A percentile compares a stretch with the other conserved stretches of the same genome.
Conservation (phyloP, 768 basidiomycete genomes). For the Kwoniella dejecticola region DNA sequence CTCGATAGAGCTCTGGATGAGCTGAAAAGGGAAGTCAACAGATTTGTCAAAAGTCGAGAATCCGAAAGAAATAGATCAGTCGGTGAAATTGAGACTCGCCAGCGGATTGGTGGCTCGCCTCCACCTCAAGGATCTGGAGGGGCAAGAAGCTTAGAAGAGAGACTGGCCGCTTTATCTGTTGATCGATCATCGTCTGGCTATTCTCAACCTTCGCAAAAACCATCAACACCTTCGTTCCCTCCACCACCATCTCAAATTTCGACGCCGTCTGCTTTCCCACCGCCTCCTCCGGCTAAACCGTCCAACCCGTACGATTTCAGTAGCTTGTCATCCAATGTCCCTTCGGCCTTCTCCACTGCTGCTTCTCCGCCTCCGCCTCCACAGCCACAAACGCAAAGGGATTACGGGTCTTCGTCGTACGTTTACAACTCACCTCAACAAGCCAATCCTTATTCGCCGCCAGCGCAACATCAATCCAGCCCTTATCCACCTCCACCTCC, state of each 20-base stretch:
- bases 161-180: conserved; percentile 34
- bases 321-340: conserved; percentile 33
- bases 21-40: conserved; percentile 64
- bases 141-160: conserved; percentile 39
- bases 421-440: neutral
- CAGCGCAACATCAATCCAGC: neutral
- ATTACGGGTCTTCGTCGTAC: conserved; percentile 17
- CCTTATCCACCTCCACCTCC: conserved; percentile 48
- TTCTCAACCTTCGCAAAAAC: conserved; percentile 24
- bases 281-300: conserved; percentile 57
- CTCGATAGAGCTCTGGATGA: conserved; percentile 66
- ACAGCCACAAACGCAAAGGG: neutral
- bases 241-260: conserved; percentile 24
- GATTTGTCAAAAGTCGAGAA: conserved; percentile 67
- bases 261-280: conserved; percentile 22
- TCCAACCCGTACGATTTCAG: conserved; percentile 52
- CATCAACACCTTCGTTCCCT: conserved; percentile 14
- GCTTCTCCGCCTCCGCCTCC: conserved; percentile 62
- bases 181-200: conserved; percentile 14
- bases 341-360: conserved; percentile 41
- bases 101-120: conserved; percentile 61
- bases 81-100: conserved; percentile 71
- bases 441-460: neutral
- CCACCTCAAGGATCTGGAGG: conserved; percentile 48
- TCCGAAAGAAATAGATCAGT: conserved; percentile 71